Base-by-base conservation (phyloP, 805 yeast genomes). In the Naumovozyma castellii region DNA sequence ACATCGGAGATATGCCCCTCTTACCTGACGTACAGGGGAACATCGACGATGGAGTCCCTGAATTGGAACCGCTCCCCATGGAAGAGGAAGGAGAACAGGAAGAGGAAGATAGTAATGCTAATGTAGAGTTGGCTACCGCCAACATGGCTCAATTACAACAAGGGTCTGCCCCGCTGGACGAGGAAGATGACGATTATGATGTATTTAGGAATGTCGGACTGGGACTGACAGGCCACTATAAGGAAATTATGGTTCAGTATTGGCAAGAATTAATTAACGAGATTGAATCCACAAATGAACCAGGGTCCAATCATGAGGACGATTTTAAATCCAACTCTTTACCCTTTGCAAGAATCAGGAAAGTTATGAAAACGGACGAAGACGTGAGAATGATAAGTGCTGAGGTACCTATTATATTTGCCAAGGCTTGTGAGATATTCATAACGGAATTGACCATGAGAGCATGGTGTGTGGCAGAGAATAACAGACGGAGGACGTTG, bases 401-500 rank as follows among this genome's bases (percentile, higher is more conserved):
- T 2, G 99, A 92, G 65, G 97, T 97, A 1, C 98, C 99, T 2
- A 87, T 92, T 27, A 64, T 92, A 44, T 92, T 92, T 66, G 97
- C 98, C 35, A 92, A 92, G 61, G 97, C 97, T 1, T 92, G 98
- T 64, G 99, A 92, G 59, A 80, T 92, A 28, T 92, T 92, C 63
- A 90, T 92, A 50, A 88, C 98, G 1, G 99, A 92, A 60, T 68
- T 92, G 40, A 88, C 99, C 12, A 88, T 92, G 96, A 72, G 99
- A 43, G 97, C 98, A 5, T 92, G 98, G 98, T 86, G 92, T 45
- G 96, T 88, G 53, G 96, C 97, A 2, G 97, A 92, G 61, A 96
- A 86, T 54, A 85, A 85, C 65, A 92, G 92, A 58, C 74, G 99
- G 49, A 67, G 99, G 44, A 92, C 99, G 4, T 66, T 92, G 43